Evolutionary conservation across 139 green algal species (phyloP).

Genomic region (Chlorella ohadii): DNA sequence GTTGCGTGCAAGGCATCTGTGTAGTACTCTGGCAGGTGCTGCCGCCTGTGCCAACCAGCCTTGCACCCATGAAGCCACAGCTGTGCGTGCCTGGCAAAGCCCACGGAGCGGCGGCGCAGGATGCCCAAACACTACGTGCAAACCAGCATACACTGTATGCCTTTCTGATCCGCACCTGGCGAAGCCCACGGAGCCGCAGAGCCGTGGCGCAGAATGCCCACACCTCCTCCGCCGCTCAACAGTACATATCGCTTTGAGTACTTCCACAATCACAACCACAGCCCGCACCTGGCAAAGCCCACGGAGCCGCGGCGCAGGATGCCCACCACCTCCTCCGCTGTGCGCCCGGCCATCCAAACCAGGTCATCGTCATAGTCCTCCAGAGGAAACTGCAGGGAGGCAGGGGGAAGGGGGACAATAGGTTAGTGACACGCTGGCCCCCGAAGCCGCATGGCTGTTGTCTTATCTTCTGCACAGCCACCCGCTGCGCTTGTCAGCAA

Average conservation of each 20-base stretch:
- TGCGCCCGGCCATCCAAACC: conserved; percentile 50
- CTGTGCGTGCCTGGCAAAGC: conserved; percentile 60
- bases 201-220: conserved; percentile 72
- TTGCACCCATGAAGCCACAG: too few species aligned
- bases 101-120: conserved; percentile 68
- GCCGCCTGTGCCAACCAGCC: too few species aligned
- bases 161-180: conserved; percentile 50
- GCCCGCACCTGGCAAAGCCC: conserved; percentile 60
- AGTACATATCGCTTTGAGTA: too few species aligned
- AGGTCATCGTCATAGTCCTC: conserved; percentile 70
- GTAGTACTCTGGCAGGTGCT: too few species aligned
- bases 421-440: too few species aligned
- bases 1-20: too few species aligned
- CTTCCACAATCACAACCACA: too few species aligned
- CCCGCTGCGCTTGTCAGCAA: too few species aligned
- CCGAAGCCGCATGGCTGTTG: too few species aligned
- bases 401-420: not conserved
- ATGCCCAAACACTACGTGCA: too few species aligned
- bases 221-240: conserved; percentile 78
- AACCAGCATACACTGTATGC: too few species aligned
- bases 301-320: conserved; percentile 68
- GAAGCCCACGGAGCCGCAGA: conserved; percentile 66
- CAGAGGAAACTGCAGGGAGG: conserved; percentile 61
- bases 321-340: conserved; percentile 73
- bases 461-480: too few species aligned